Evolutionary conservation across 495 filamentous ascomycete species (phyloP), one percentile per base, ranked within the genome.

Genomic region (Penicillium paxilli): DNA sequence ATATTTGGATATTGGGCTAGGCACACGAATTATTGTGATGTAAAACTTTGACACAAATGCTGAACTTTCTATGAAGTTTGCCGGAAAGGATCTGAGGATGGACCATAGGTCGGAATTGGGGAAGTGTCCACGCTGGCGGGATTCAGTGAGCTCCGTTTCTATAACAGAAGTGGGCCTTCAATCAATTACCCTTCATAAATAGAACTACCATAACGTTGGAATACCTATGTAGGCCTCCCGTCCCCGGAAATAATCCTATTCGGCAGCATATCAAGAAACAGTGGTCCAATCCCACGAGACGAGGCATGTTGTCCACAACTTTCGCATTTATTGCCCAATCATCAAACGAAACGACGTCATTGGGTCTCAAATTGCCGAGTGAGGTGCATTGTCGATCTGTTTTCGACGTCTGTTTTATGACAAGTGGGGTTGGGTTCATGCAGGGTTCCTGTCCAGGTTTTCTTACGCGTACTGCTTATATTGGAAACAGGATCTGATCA

Each of bases 341-440:
- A 32, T 45, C 14, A n/a, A 47, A 37, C 8, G 20, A 21, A 28
- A 24, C 16, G 20, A 24, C 44, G 23, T 32, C 38, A 47, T 14
- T 25, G 28, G 22, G 35, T 8, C 14, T 3, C 0, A 19, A 14
- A 47, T 10, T 42, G 22, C 49, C 21, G 21, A 42, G 19, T 22
- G 40, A 42, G 40, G 2, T 42, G 40, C 40, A 42, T 42, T 44
- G 58, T 44, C 47, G 54, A 61, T 61, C 58, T 44, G 20, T 23
- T 42, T 41, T 50, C 26, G 19, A 24, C 54, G 33, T 4, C 33
- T n/a, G 17, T 41, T 44, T 33, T 7, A 19, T 41, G 24, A 37
- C 54, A 7, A 26, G 57, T 45, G 42, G 58, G 41, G 49, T 25
- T 38, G 16, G 37, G 24, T 47, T 49, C 21, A 58, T 54, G 59